Conservation (phyloP, 306 rosid genomes). For the Hylodesmum podocarpum region DNA sequence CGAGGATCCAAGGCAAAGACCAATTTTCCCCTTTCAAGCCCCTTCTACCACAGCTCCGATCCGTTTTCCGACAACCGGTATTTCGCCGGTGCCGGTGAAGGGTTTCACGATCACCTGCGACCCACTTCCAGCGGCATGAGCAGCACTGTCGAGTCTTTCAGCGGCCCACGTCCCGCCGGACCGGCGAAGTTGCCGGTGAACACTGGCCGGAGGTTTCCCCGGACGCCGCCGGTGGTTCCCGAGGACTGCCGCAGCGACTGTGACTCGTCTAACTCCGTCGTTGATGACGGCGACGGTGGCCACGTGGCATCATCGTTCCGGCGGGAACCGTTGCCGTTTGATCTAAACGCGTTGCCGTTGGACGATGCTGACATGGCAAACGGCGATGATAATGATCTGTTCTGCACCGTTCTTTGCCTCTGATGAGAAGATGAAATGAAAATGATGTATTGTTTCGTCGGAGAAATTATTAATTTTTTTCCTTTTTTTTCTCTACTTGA, state of each 20-base stretch:
- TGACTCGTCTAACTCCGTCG: constrained; percentile 80
- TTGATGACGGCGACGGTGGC: constrained; percentile 55
- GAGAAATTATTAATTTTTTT: constrained; percentile 40
- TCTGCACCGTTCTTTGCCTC: constrained; percentile 75
- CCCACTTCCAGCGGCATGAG: constrained; percentile 84
- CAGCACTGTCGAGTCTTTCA: constrained; percentile 85
- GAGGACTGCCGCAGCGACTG: constrained; percentile 94
- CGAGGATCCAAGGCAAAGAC: constrained; percentile 91
- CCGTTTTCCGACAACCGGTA: constrained; percentile 50
- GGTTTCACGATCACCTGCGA: constrained; percentile 47
- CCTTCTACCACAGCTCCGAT: constrained; percentile 41
- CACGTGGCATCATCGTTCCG: constrained; percentile 45
- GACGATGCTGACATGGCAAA: constrained; percentile 46
- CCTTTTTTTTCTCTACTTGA: background rate
- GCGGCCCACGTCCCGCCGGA: constrained; percentile 57
- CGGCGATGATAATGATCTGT: constrained; percentile 38
- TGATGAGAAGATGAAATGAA: constrained; percentile 28
- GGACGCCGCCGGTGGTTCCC: constrained; percentile 66
- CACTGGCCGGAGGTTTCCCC: constrained; percentile 38
- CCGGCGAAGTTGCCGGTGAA: background rate
- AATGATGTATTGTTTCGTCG: constrained; percentile 17
- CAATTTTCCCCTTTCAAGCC: constrained; percentile 53
- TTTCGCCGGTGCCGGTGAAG: constrained; percentile 30
- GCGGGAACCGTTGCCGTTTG: constrained; percentile 52
- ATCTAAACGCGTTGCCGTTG: constrained; percentile 72